Evolutionary conservation across 768 basidiomycete species (phyloP).

Genomic region (Boletus insuetus): DNA sequence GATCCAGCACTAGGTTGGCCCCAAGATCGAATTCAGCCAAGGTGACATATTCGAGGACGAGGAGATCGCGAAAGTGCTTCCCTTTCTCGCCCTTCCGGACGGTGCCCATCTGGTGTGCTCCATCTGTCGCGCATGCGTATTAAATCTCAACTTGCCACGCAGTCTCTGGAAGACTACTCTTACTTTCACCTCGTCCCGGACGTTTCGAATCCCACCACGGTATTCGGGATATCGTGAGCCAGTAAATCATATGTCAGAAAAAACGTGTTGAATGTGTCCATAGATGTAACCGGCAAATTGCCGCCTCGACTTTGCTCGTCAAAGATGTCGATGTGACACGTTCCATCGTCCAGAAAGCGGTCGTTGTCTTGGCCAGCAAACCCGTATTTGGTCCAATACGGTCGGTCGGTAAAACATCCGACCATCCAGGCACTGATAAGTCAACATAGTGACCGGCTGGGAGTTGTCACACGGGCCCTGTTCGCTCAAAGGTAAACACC

Average conservation of each 20-base stretch:
- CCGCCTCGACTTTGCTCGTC: constrained; percentile 71
- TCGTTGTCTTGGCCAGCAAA: constrained; percentile 88
- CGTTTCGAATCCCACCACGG: constrained; percentile 66
- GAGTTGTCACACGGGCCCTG: constrained; percentile 88
- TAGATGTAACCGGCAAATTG: constrained; percentile 94
- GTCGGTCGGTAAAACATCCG: constrained; percentile 33
- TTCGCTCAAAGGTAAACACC: constrained; percentile 73
- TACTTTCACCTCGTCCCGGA: constrained; percentile 91
- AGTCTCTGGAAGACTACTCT: constrained; percentile 78
- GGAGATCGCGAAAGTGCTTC: constrained; percentile 79
- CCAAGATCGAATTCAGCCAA: constrained; percentile 80
- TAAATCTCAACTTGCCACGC: constrained; percentile 2
- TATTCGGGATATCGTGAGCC: constrained; percentile 91
- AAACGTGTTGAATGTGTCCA: neutral
- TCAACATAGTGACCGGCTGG: constrained; percentile 75
- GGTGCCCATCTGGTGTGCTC: constrained; percentile 83
- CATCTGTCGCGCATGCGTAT: constrained; percentile 4
- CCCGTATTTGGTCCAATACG: constrained; percentile 94
- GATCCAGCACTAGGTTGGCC: constrained; percentile 66
- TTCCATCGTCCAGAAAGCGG: constrained; percentile 95
- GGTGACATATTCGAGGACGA: constrained; percentile 83
- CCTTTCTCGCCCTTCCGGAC: constrained; percentile 95
- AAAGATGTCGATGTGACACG: constrained; percentile 87
- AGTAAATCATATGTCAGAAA: neutral
- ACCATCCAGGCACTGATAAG: constrained; percentile 1